A percentile compares a stretch with the other conserved stretches of the same genome.
Evolutionary conservation across 192 early-diverging fungal genomes (phyloP).

Genomic region (Rhizophagus prolifer): DNA sequence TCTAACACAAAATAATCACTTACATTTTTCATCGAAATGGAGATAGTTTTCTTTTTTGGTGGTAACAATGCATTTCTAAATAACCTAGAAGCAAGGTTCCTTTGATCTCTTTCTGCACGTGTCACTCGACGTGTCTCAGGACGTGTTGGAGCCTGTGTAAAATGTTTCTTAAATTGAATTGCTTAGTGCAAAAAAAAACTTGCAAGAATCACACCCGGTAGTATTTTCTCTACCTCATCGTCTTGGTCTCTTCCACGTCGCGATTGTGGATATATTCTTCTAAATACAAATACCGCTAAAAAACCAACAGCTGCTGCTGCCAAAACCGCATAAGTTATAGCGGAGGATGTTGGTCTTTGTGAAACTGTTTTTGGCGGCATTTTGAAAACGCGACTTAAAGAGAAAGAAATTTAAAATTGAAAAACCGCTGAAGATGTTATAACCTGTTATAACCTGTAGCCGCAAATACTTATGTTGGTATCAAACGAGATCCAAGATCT

Average conservation of each 20-base stretch:
- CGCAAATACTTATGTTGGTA: too few species aligned
- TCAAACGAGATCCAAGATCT: too few species aligned
- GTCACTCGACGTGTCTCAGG: background rate
- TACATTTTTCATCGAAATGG: slow-evolving; percentile 64
- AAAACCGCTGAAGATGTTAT: too few species aligned
- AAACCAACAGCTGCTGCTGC: slow-evolving; percentile 22
- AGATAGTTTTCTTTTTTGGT: slow-evolving; percentile 49
- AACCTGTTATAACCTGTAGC: too few species aligned
- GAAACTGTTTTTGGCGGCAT: background rate
- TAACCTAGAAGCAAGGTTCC: slow-evolving; percentile 36
- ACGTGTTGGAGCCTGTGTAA: background rate
- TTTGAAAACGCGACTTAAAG: background rate
- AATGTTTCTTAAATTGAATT: background rate
- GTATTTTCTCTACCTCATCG: background rate
- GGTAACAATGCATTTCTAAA: slow-evolving; percentile 21
- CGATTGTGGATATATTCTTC: background rate
- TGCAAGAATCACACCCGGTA: background rate
- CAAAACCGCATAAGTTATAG: background rate
- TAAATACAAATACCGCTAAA: background rate
- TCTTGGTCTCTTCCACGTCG: slow-evolving; percentile 14
- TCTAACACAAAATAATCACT: slow-evolving; percentile 11
- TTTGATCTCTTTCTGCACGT: background rate
- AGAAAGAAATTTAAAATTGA: background rate
- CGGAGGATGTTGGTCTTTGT: background rate
- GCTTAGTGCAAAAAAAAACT: background rate